A percentile compares a stretch with the other conserved stretches of the same genome.
phyloP scores from a whole-genome alignment of 768 basidiomycete species.

The Termitomyces sp. region DNA sequence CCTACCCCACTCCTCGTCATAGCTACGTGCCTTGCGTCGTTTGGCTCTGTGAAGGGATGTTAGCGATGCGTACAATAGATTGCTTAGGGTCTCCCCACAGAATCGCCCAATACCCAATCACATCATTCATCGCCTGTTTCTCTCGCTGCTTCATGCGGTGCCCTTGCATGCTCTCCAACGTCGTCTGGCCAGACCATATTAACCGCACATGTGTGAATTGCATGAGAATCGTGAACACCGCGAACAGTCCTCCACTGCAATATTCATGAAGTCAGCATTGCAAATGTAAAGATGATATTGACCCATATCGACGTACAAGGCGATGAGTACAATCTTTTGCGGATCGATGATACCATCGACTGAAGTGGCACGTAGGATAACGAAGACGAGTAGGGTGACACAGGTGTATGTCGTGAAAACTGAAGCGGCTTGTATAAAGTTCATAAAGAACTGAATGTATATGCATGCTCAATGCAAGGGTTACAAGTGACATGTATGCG shows the following conservation, averaged over 20 bases:
- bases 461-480: not conserved
- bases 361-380: conserved; percentile 26
- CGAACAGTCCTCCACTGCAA: conserved; percentile 64
- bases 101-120: conserved; percentile 49
- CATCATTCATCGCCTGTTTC: conserved; percentile 36
- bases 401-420: conserved; percentile 62
- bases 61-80: not conserved
- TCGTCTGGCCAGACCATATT: conserved; percentile 61
- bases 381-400: conserved; percentile 50
- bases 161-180: conserved; percentile 68
- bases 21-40: conserved; percentile 36
- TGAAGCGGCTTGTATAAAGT: conserved; percentile 62
- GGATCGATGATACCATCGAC: conserved; percentile 40
- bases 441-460: conserved; percentile 69
- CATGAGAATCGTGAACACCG: conserved; percentile 61
- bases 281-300: not conserved
- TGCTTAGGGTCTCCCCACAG: conserved; percentile 25
- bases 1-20: conserved; percentile 81
- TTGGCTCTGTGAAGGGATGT: conserved; percentile 36
- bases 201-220: conserved; percentile 53
- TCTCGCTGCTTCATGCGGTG: conserved; percentile 65
- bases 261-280: not conserved
- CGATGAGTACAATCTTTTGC: conserved; percentile 69
- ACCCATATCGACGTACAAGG: conserved; percentile 44
- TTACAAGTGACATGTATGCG: not conserved